Conservation (phyloP, 2,329 filamentous ascomycete species). For the Alternaria novae-zelandiae region DNA sequence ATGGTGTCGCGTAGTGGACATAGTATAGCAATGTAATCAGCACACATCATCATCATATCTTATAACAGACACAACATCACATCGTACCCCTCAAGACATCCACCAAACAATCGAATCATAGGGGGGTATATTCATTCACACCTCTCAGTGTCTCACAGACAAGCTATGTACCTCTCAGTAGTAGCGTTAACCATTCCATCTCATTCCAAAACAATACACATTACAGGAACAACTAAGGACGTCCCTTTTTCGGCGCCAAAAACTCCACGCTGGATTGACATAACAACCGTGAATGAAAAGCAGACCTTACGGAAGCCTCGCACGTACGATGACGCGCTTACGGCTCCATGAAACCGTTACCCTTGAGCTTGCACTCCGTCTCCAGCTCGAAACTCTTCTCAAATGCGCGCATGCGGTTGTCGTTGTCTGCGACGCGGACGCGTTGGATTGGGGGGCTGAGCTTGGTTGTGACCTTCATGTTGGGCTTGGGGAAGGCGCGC, state of each 20-base stretch:
- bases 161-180: neutral
- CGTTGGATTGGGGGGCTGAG: conserved; percentile 24
- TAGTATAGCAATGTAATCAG: neutral
- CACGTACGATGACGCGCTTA: conserved; percentile 12
- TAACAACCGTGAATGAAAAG: neutral
- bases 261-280: neutral
- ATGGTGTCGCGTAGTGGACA: fast-evolving
- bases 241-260: neutral
- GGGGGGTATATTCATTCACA: neutral
- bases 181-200: neutral
- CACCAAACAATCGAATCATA: neutral
- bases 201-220: neutral
- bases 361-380: conserved; percentile 32
- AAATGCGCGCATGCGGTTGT: conserved; percentile 32
- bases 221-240: neutral
- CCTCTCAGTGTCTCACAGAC: neutral
- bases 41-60: neutral
- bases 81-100: fast-evolving
- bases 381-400: conserved; percentile 36
- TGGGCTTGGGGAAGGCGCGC: conserved; percentile 13
- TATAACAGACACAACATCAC: neutral
- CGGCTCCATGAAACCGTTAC: conserved; percentile 46
- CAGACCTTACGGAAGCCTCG: neutral
- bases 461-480: conserved; percentile 29
- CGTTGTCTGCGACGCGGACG: conserved; percentile 18